phyloP scores from a whole-genome alignment of 2,329 filamentous ascomycete species.

The Blastomyces percursus region DNA sequence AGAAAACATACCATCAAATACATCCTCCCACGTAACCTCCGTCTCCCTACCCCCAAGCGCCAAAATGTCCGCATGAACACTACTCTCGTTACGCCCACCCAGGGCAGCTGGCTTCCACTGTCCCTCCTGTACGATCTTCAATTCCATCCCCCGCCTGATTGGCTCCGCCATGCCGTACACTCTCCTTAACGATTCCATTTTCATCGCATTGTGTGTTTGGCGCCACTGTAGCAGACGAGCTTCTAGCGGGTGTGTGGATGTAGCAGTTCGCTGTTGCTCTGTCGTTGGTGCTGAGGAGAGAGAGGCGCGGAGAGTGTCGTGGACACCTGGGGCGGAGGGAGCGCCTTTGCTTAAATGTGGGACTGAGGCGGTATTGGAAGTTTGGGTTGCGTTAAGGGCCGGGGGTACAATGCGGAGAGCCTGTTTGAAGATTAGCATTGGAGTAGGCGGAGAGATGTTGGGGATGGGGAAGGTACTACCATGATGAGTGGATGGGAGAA shows the following conservation, averaged over 20 bases:
- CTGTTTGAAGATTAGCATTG: constrained; percentile 36
- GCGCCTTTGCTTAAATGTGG: constrained; percentile 52
- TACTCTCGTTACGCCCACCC: constrained; percentile 45
- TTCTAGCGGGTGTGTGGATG: constrained; percentile 84
- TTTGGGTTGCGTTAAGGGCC: constrained; percentile 53
- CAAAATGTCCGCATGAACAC: constrained; percentile 83
- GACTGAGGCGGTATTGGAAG: constrained; percentile 49
- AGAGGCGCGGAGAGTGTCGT: constrained; percentile 84
- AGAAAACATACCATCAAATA: constrained; percentile 56
- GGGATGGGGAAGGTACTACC: constrained; percentile 4
- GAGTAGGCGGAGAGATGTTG: neutral
- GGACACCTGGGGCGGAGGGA: constrained; percentile 82
- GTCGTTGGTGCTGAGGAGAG: constrained; percentile 48
- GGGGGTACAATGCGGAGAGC: constrained; percentile 82
- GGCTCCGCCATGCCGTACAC: constrained; percentile 90
- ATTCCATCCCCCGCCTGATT: constrained; percentile 84
- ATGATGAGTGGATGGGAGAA: constrained; percentile 4
- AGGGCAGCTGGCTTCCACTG: constrained; percentile 63
- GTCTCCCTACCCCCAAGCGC: constrained; percentile 56
- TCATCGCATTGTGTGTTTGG: constrained; percentile 71
- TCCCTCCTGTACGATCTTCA: constrained; percentile 71
- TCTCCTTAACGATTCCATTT: constrained; percentile 78
- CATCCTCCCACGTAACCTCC: constrained; percentile 82
- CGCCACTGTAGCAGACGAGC: constrained; percentile 82
- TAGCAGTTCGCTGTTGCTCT: constrained; percentile 28